Percentiles rank a stretch among this genome's conserved stretches.
phyloP scores from a whole-genome alignment of 345 rosid genomes.

The Erysimum cheiranthoides region DNA sequence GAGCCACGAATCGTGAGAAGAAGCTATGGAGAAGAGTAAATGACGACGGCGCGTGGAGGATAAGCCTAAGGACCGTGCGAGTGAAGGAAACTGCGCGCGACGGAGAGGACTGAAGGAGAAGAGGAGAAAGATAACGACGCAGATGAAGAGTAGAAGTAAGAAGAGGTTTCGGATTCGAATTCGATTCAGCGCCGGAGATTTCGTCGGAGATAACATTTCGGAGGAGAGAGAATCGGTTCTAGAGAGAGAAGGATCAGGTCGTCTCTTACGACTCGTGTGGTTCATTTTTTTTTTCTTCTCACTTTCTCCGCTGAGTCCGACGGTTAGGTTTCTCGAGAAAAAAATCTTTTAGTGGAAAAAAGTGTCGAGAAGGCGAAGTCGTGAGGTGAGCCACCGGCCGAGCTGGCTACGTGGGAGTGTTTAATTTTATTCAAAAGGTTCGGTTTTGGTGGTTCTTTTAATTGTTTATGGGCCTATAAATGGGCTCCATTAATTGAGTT shows the following conservation, averaged over 20 bases:
- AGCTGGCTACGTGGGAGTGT: background rate
- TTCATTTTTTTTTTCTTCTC: background rate
- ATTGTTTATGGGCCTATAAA: background rate
- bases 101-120: slow-evolving; percentile 30
- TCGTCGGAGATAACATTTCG: slow-evolving; percentile 39
- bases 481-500: background rate
- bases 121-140: slow-evolving; percentile 52
- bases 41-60: slow-evolving; percentile 55
- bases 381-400: background rate
- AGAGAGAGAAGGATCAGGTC: slow-evolving; percentile 12
- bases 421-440: background rate
- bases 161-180: slow-evolving; percentile 57
- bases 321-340: background rate
- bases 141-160: slow-evolving; percentile 49
- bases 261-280: slow-evolving; percentile 27
- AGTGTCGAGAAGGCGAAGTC: background rate
- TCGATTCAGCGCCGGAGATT: slow-evolving; percentile 41
- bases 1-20: slow-evolving; percentile 57
- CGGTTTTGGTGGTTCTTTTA: background rate
- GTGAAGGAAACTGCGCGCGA: slow-evolving; percentile 34
- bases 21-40: slow-evolving; percentile 67
- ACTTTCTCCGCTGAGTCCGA: background rate
- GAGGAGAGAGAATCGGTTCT: slow-evolving; percentile 1
- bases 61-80: slow-evolving; percentile 19
- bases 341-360: too few relatives aligned